Conservation (phyloP, 2,329 filamentous ascomycete genomes). For the Neocatenulostroma microsporum region DNA sequence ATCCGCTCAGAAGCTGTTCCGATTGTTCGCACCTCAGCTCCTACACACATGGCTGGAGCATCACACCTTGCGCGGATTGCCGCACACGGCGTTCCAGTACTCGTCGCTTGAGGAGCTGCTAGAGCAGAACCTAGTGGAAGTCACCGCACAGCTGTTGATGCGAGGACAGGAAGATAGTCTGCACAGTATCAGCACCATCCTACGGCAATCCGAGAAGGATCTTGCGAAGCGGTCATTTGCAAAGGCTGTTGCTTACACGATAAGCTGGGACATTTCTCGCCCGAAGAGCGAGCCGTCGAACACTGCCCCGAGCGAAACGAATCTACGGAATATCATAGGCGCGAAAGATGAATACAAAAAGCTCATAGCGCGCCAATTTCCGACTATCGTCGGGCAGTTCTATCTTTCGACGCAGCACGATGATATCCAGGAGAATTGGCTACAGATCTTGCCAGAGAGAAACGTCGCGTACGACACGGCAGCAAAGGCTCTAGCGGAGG, state of each 20-base stretch:
- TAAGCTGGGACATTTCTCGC: slow-evolving; percentile 66
- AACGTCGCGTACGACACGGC: slow-evolving; percentile 49
- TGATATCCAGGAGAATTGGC: slow-evolving; percentile 59
- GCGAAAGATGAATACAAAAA: slow-evolving; percentile 52
- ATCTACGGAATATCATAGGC: slow-evolving; percentile 61
- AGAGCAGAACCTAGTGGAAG: slow-evolving; percentile 63
- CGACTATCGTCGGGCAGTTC: slow-evolving; percentile 67
- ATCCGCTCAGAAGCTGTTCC: slow-evolving; percentile 64
- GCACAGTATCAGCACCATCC: slow-evolving; percentile 50
- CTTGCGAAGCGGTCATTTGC: slow-evolving; percentile 64
- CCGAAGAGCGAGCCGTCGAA: slow-evolving; percentile 48
- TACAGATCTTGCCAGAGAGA: slow-evolving; percentile 45
- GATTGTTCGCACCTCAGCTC: slow-evolving; percentile 78
- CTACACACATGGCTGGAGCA: slow-evolving; percentile 80
- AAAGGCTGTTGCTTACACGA: slow-evolving; percentile 73
- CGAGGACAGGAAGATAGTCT: slow-evolving; percentile 61
- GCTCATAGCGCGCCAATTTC: slow-evolving; percentile 61
- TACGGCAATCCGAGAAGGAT: slow-evolving; percentile 48
- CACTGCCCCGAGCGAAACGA: slow-evolving; percentile 40
- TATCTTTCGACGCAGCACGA: slow-evolving; percentile 66
- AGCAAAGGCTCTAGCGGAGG: slow-evolving; percentile 57
- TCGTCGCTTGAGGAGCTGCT: slow-evolving; percentile 60
- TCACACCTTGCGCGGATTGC: slow-evolving; percentile 61
- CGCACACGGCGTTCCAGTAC: slow-evolving; percentile 81
- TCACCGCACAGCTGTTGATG: slow-evolving; percentile 75